phyloP scores from a whole-genome alignment of 2,329 filamentous ascomycete species.

The Epichloe aotearoae region DNA sequence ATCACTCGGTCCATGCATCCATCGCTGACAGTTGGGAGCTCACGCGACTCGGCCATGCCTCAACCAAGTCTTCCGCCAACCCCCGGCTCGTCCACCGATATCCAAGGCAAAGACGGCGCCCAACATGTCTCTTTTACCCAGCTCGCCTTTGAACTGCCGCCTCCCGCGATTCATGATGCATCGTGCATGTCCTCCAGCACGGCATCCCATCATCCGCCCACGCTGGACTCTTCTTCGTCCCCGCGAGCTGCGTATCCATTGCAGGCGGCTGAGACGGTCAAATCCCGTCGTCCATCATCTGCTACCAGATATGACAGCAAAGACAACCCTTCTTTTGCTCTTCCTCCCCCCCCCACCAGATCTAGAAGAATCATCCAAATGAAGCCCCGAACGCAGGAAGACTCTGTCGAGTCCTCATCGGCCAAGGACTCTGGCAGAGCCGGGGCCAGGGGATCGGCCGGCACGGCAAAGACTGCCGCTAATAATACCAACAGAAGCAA shows the following conservation, averaged over 20 bases:
- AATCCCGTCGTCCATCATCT: conserved; percentile 39
- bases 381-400: conserved; percentile 52
- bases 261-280: conserved; percentile 38
- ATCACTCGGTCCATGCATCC: too few relatives aligned
- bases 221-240: conserved; percentile 9
- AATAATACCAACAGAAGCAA: conserved; percentile 1
- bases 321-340: conserved; percentile 52
- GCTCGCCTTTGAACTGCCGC: conserved; percentile 60
- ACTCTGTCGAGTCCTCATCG: conserved; percentile 13
- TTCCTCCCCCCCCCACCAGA: conserved; percentile 89
- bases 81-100: conserved; percentile 68
- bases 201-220: conserved; percentile 2
- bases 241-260: conserved; percentile 26
- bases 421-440: conserved; percentile 13
- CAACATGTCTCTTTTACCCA: conserved; percentile 48
- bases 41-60: conserved; percentile 17
- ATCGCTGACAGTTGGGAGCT: not conserved
- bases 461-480: conserved; percentile 10
- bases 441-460: conserved; percentile 10
- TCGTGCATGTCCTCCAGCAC: conserved; percentile 22
- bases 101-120: conserved; percentile 57
- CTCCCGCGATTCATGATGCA: conserved; percentile 51
- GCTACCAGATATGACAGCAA: conserved; percentile 26
- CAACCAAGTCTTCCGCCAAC: conserved; percentile 46
- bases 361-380: conserved; percentile 97